Percentiles rank a stretch among this genome's conserved stretches.
phyloP scores from a whole-genome alignment of 805 yeast genomes.

The Myxozyma neotropica region DNA sequence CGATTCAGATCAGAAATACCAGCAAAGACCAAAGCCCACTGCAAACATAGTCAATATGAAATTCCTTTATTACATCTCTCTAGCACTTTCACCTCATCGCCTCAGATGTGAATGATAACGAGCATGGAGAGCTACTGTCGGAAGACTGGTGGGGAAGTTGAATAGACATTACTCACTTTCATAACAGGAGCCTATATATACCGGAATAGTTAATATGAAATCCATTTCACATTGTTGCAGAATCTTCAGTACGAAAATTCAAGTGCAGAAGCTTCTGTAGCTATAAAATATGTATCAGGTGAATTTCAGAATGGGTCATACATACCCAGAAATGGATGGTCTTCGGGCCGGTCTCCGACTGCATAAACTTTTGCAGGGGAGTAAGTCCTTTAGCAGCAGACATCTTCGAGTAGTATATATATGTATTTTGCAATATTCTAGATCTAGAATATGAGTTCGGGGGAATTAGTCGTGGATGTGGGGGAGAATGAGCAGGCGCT shows the following conservation, averaged over 20 bases:
- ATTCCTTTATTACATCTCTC: not conserved
- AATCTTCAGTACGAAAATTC: not conserved
- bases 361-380: conserved; percentile 65
- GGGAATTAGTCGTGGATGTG: not conserved
- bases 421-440: too few relatives aligned
- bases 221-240: not conserved
- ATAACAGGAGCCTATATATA: conserved; percentile 57
- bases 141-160: conserved; percentile 4
- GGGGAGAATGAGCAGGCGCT: conserved; percentile 1
- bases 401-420: not conserved
- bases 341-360: conserved; percentile 91
- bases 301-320: conserved; percentile 16
- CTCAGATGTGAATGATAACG: not conserved
- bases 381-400: conserved; percentile 15
- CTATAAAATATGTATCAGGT: not conserved
- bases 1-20: conserved; percentile 84
- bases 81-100: too few relatives aligned
- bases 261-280: too few relatives aligned
- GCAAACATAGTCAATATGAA: not conserved
- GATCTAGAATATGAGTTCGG: not conserved
- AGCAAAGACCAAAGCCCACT: conserved; percentile 91
- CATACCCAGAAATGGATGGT: conserved; percentile 97
- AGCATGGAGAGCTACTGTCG: not conserved
- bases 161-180: conserved; percentile 45
- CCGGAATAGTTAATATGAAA: not conserved